Conservation (phyloP, 179 eudicot species). For the Vitellaria paradoxa region DNA sequence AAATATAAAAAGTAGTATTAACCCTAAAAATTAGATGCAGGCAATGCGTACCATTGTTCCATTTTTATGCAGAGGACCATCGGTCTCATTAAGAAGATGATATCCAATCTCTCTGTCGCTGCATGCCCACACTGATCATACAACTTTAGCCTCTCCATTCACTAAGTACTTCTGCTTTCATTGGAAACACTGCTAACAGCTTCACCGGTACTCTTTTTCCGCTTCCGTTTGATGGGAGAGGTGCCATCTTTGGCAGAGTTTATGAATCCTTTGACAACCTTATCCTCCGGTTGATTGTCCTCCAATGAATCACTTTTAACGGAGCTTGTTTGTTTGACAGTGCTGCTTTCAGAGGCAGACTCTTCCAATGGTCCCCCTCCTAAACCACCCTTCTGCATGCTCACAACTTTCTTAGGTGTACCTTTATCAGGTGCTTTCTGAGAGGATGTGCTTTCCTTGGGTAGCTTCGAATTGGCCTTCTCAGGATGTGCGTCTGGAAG, state of each 20-base stretch:
- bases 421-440: conserved; percentile 23
- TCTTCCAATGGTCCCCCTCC: conserved; percentile 27
- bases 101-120: not conserved
- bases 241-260: conserved; percentile 30
- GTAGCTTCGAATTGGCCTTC: conserved; percentile 50
- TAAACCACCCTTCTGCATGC: conserved; percentile 27
- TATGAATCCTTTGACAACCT: conserved; percentile 35
- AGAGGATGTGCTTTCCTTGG: conserved; percentile 42
- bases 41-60: conserved; percentile 11
- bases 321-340: conserved; percentile 18
- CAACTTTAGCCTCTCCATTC: conserved; percentile 67
- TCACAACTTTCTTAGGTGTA: conserved; percentile 31
- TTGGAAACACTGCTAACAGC: conserved; percentile 23
- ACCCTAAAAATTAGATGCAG: not conserved
- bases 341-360: conserved; percentile 15
- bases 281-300: conserved; percentile 32
- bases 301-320: conserved; percentile 30
- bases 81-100: not conserved
- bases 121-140: conserved; percentile 19
- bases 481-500: conserved; percentile 67
- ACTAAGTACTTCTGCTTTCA: conserved; percentile 45
- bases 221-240: conserved; percentile 29
- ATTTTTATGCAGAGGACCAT: not conserved
- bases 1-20: not conserved
- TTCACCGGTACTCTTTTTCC: conserved; percentile 41